Evolutionary conservation across 345 rosid genomes (phyloP).

Genomic region (Camelina sativa): DNA sequence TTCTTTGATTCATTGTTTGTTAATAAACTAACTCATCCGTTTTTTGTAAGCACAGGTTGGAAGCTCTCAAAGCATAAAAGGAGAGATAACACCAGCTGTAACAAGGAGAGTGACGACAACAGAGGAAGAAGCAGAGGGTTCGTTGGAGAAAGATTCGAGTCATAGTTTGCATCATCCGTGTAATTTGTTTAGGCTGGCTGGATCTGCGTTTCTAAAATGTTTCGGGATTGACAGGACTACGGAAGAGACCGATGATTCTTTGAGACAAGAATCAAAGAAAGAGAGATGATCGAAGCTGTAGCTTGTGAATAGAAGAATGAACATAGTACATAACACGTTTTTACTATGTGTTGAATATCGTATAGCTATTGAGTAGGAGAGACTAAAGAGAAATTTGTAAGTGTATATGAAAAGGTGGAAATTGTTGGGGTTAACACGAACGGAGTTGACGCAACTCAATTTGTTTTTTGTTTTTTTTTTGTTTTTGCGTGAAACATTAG

Average conservation of each 20-base stretch:
- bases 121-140: conserved; percentile 28
- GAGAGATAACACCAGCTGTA: conserved; percentile 39
- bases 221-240: conserved; percentile 36
- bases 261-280: conserved; percentile 40
- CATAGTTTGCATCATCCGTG: conserved; percentile 33
- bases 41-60: conserved; percentile 28
- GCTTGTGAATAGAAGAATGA: conserved; percentile 35
- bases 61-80: conserved; percentile 36
- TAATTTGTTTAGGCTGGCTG: conserved; percentile 43
- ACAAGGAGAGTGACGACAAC: conserved; percentile 28
- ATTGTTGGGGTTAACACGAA: conserved; percentile 27
- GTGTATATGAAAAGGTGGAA: conserved; percentile 1
- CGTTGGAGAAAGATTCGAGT: conserved; percentile 32
- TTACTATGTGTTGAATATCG: not conserved
- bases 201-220: conserved; percentile 41
- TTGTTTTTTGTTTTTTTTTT: not conserved
- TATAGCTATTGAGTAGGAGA: conserved; percentile 33
- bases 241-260: conserved; percentile 32
- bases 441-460: conserved; percentile 20
- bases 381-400: conserved; percentile 29
- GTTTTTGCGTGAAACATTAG: conserved; percentile 38
- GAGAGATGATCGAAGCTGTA: conserved; percentile 30
- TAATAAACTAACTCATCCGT: not conserved
- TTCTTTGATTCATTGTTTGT: not conserved
- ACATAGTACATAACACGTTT: conserved; percentile 29